phyloP scores from a whole-genome alignment of 257 asterid genomes.

The Solanum etuberosum region DNA sequence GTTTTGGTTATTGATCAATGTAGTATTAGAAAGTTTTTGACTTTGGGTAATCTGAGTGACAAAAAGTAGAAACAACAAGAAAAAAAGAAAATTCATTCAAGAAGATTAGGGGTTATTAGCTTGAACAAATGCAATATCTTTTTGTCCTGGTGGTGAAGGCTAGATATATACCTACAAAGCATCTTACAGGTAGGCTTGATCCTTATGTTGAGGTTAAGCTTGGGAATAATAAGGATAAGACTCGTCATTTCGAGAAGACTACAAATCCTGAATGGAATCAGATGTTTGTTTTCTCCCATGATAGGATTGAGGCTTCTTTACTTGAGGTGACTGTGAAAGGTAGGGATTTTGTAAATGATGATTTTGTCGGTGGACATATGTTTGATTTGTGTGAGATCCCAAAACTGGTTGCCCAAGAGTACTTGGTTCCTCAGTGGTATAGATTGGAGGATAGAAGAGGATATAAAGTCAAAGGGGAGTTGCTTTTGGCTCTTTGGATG shows the following conservation, averaged over 20 bases:
- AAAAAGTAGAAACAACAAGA: background rate
- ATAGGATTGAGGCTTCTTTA: background rate
- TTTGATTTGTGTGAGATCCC: background rate
- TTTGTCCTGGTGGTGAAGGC: background rate
- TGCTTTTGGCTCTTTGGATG: slow-evolving; percentile 73
- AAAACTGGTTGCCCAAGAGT: background rate
- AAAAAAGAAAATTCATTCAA: too few relatives aligned
- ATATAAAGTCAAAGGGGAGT: slow-evolving; percentile 24
- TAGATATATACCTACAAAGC: background rate
- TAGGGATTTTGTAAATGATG: background rate
- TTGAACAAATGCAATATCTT: background rate
- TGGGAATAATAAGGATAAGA: background rate
- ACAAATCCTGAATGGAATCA: background rate
- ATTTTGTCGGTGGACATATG: background rate
- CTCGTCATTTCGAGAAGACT: background rate
- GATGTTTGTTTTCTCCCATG: background rate
- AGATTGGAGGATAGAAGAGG: background rate
- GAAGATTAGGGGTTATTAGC: background rate
- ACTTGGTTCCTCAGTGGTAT: background rate
- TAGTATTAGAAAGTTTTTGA: background rate
- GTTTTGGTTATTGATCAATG: background rate
- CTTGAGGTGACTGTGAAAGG: background rate
- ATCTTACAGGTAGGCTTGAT: background rate
- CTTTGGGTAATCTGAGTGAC: background rate
- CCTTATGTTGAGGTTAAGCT: background rate